These are phyloP conservation scores for Oxytropis ochrocephala DNA, from an alignment of 306 rosid species.

Conservation along the genomic window DNA sequence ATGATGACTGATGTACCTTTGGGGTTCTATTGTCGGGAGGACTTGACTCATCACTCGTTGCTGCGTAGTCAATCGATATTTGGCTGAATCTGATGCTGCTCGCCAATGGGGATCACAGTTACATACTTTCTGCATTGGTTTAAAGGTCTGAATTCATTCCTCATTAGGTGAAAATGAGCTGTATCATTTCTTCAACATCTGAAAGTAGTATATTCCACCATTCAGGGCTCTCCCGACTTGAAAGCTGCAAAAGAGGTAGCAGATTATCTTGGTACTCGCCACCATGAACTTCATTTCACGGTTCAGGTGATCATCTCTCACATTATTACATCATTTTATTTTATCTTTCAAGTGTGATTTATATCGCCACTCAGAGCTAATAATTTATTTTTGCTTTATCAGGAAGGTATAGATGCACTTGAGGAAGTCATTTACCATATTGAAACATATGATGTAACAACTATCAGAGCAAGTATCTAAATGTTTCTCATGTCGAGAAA, in stretches of 20 bases:
- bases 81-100: conserved; percentile 61
- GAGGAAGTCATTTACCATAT: conserved; percentile 94
- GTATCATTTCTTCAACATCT: background rate
- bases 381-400: conserved; percentile 24
- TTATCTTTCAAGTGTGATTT: background rate
- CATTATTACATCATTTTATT: background rate
- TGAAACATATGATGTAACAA: conserved; percentile 95
- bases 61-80: conserved; percentile 75
- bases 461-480: conserved; percentile 96
- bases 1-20: conserved; percentile 97
- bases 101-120: conserved; percentile 92
- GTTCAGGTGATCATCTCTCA: conserved; percentile 63
- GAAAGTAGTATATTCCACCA: conserved; percentile 2
- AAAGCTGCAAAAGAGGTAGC: conserved; percentile 95
- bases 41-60: conserved; percentile 94
- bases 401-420: conserved; percentile 99
- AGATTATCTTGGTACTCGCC: conserved; percentile 88
- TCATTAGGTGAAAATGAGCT: conserved; percentile 7
- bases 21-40: conserved; percentile 98
- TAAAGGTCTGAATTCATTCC: conserved; percentile 45
- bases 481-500: conserved; percentile 98
- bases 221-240: conserved; percentile 93
- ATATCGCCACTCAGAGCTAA: background rate
- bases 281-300: conserved; percentile 84
- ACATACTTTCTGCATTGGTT: conserved; percentile 89